These are phyloP conservation scores for peach (Prunus persica) DNA, from an alignment of 306 rosid species.

Conservation along the genomic window DNA sequence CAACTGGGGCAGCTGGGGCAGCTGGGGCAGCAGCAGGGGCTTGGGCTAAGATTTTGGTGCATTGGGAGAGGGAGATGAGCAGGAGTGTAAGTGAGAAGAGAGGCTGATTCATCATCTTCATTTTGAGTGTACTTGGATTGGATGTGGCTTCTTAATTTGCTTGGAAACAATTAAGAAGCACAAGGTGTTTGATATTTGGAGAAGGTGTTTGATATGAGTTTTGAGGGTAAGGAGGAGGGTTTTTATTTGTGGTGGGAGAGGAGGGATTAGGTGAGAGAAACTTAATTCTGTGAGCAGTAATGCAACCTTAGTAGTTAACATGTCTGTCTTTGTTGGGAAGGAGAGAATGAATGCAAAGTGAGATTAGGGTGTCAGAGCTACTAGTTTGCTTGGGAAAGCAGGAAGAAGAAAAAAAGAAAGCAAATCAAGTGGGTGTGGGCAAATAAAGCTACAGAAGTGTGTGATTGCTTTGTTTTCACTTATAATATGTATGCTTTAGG, in stretches of 20 bases:
- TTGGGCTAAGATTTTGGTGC: constrained; percentile 16
- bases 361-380: constrained; percentile 27
- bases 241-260: constrained; percentile 32
- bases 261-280: constrained; percentile 12
- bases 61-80: constrained; percentile 24
- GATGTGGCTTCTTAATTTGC: neutral
- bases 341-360: constrained; percentile 34
- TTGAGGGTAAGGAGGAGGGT: constrained; percentile 28
- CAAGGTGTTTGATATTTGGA: neutral
- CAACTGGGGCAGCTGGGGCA: neutral
- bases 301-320: constrained; percentile 21
- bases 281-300: neutral
- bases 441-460: neutral
- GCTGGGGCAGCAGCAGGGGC: neutral
- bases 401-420: constrained; percentile 38
- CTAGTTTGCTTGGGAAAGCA: constrained; percentile 64
- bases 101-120: constrained; percentile 30
- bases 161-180: constrained; percentile 8
- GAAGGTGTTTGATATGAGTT: constrained; percentile 23
- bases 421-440: constrained; percentile 6
- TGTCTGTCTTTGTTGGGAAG: constrained; percentile 33
- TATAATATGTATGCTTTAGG: neutral
- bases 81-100: constrained; percentile 31
- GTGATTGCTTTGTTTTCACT: constrained; percentile 19
- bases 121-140: neutral